Percentiles rank a stretch among this genome's conserved stretches.
These are phyloP conservation scores for Psilocybe subaeruginosa DNA, from an alignment of 768 basidiomycete genomes.

Conservation along the genomic window DNA sequence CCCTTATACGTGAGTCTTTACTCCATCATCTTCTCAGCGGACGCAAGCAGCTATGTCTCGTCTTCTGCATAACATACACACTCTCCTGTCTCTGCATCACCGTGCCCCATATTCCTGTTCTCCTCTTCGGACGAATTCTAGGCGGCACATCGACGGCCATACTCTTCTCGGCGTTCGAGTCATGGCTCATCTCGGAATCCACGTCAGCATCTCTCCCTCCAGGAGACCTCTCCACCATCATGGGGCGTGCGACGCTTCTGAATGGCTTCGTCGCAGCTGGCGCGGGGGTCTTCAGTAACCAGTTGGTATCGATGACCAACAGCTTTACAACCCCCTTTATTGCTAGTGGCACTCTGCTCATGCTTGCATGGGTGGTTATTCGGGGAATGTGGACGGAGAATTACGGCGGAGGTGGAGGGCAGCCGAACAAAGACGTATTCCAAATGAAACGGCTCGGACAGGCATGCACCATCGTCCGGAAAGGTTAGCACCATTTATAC, in stretches of 20 bases:
- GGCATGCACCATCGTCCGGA: conserved; percentile 60
- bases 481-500: conserved; percentile 35
- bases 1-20: no score
- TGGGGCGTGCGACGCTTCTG: conserved; percentile 73
- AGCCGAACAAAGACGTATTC: conserved; percentile 41
- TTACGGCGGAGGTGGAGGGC: conserved; percentile 52
- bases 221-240: conserved; percentile 64
- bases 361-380: conserved; percentile 60
- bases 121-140: conserved; percentile 64
- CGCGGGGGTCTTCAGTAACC: conserved; percentile 70
- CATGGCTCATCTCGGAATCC: conserved; percentile 73
- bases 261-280: conserved; percentile 74
- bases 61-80: conserved; percentile 71
- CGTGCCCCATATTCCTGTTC: conserved; percentile 56
- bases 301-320: conserved; percentile 53
- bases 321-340: conserved; percentile 69
- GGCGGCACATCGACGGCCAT: conserved; percentile 79
- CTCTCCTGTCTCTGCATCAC: conserved; percentile 62
- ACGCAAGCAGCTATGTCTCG: conserved; percentile 66
- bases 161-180: conserved; percentile 76
- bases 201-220: conserved; percentile 53
- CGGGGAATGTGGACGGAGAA: conserved; percentile 68
- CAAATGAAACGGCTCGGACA: conserved; percentile 55
- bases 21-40: conserved; percentile 44
- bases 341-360: conserved; percentile 59